A percentile compares a stretch with the other conserved stretches of the same genome.
Evolutionary conservation across 139 green algal species (phyloP).

Genomic region (Limnomonas spitsbergensis): DNA sequence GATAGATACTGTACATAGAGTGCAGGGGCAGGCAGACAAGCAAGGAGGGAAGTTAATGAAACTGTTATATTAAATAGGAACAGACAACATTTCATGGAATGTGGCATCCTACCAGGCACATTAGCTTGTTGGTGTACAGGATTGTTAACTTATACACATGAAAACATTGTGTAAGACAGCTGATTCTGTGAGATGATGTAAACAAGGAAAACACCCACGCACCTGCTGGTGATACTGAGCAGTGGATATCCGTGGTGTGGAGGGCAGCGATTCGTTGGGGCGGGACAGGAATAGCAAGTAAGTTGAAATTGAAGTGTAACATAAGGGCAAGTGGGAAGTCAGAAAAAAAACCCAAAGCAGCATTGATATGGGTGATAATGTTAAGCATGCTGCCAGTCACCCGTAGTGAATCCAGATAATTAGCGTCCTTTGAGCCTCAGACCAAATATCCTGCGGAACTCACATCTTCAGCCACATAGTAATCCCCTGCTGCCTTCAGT

Average conservation of each 20-base stretch:
- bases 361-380: not conserved
- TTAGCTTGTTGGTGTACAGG: not conserved
- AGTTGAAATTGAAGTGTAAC: not conserved
- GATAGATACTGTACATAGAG: slow-evolving; percentile 1
- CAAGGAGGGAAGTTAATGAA: no score
- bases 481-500: slow-evolving; percentile 1
- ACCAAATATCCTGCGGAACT: not conserved
- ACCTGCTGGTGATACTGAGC: no score
- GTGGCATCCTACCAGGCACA: not conserved
- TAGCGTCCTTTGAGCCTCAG: not conserved
- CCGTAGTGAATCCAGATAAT: no score
- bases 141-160: no score
- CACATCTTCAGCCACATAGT: slow-evolving; percentile 18
- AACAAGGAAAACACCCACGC: no score
- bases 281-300: not conserved
- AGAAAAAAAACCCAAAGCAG: not conserved
- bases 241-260: no score
- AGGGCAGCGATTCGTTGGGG: no score
- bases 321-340: not conserved
- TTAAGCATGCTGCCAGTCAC: no score
- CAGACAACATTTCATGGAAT: not conserved
- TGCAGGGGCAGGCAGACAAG: no score
- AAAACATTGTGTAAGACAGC: no score
- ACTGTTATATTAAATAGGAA: not conserved
- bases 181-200: no score